Evolutionary conservation across 1,139 yeast genomes (phyloP), one percentile per base, ranked within the genome.

Genomic region (Debaryomyces sp.): DNA sequence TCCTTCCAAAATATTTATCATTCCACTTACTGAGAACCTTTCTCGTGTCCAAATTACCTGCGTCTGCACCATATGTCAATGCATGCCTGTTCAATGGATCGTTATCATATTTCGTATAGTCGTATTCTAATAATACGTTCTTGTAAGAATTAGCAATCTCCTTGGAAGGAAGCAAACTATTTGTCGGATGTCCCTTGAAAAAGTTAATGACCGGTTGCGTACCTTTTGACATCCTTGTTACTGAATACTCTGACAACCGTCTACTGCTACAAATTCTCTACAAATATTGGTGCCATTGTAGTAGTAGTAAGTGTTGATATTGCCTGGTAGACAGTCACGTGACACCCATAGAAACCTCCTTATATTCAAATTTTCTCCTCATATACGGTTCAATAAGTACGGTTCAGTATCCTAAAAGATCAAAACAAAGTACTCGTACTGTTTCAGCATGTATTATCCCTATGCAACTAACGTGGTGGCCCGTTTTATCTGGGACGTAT

Each of bases 11-110:
- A 21, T 67, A 57, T 12, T 60, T 56, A 55, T 80, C 75, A 54
- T 74, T 72, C 83, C 92, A 87, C 9, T 71, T 51, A 6, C 83
- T 74, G 21, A 89, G 69, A 15, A 75, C 62, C 12, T 67, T 55
- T 47, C 97, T 75, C 5, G 86, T 89, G 61, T 82, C 82, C 12
- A 67, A 59, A 24, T 94, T 84, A 0, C 97, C 97, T 10, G 84
- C 84, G 63, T 90, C 96, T 5, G 94, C 79, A 2, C 97, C 97
- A 62, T 90, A 90, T 2, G 84, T 81, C 55, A 90, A 73, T 0
- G 97, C 97, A 63, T 87, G 92, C 54, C 89, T 79, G 58, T 85
- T 83, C 21, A 72, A 69, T 1, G 82, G 75, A 50, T 82, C 84
- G 4, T 66, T 65, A 54, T 87, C 91, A 49, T 78, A 83, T 6